Evolutionary conservation across 2,329 filamentous ascomycete species (phyloP).

Genomic region (Akanthomyces lecanii): DNA sequence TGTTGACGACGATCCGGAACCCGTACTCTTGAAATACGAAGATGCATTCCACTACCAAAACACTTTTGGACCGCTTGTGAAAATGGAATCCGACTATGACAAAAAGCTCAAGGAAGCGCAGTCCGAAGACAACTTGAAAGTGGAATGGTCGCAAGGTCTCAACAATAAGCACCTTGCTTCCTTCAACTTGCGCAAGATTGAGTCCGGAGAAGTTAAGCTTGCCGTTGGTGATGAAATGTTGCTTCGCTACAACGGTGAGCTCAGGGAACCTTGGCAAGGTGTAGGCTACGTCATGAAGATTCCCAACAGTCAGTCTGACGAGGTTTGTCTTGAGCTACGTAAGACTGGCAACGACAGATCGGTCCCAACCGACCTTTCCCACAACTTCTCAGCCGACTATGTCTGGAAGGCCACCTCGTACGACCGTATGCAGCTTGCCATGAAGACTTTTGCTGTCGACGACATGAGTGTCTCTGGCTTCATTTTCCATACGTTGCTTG

Average conservation of each 20-base stretch:
- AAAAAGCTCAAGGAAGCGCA: slow-evolving; percentile 98
- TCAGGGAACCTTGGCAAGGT: slow-evolving; percentile 90
- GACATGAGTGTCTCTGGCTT: slow-evolving; percentile 98
- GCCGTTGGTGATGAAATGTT: slow-evolving; percentile 99
- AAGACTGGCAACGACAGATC: slow-evolving; percentile 95
- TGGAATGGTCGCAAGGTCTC: slow-evolving; percentile 90
- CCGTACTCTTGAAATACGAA: slow-evolving; percentile 89
- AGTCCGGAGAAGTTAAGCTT: slow-evolving; percentile 95
- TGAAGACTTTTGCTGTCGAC: slow-evolving; percentile 98
- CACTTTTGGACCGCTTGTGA: slow-evolving; percentile 94
- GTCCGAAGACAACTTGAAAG: slow-evolving; percentile 89
- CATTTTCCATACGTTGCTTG: slow-evolving; percentile 94
- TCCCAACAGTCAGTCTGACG: slow-evolving; percentile 97
- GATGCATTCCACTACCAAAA: slow-evolving; percentile 99
- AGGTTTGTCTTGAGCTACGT: slow-evolving; percentile 90
- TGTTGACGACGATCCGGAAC: slow-evolving; percentile 91
- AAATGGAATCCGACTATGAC: slow-evolving; percentile 99
- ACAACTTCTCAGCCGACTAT: slow-evolving; percentile 97
- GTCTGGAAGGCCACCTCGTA: slow-evolving; percentile 99
- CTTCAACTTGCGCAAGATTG: slow-evolving; percentile 93
- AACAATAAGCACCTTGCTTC: slow-evolving; percentile 97
- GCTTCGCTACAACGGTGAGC: slow-evolving; percentile 89
- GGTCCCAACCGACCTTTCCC: slow-evolving; percentile 90
- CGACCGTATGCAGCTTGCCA: slow-evolving; percentile 97
- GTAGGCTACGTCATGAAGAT: slow-evolving; percentile 99